Evolutionary conservation across 768 basidiomycete genomes (phyloP), one percentile per base, ranked within the genome.

Genomic region (Porphyrellus cyaneotinctus): DNA sequence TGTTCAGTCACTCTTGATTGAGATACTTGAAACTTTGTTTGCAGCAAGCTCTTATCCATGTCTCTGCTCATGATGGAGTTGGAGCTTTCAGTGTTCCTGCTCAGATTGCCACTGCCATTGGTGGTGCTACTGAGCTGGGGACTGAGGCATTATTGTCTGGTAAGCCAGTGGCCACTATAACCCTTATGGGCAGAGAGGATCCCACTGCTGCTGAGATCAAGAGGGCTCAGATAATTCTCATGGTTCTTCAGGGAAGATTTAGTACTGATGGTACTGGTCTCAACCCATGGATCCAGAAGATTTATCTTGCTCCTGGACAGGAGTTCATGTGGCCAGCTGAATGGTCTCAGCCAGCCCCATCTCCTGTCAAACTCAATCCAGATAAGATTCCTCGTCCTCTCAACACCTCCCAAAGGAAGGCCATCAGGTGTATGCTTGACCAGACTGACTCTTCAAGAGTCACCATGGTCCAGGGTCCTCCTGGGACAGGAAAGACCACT

Each of bases 401-500:
- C 2, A 78, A 78, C 31, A 2, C 33, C 11, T 78, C 77, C 22
- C 77, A 78, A 58, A 57, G 35, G 12, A 53, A 53, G 7, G 75
- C 77, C 20, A 57, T 76, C 14, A 54, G 47, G 4, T 57, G 58
- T 22, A 77, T 78, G 74, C 71, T 78, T 20, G 58, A 66, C n/a
- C 53, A 63, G 17, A 62, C 65, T 65, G 58, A 72, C 61, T 33
- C 59, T 26, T 41, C 57, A 56, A 60, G 76, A 59, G 31, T 80
- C 64, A 66, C 70, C 72, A 52, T 52, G 32, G 68, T 51, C 33
- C 72, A 72, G 33, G 82, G 81, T 2, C 84, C 84, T 31, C 83
- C 85, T 55, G 85, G 85, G 1, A 85, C 84, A 50, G 86, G 86
- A 18, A 88, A 88, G 63, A 88, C 86, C 0, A 82, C 83, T 38